phyloP scores from a whole-genome alignment of 257 asterid species.

The Cordia subcordata region DNA sequence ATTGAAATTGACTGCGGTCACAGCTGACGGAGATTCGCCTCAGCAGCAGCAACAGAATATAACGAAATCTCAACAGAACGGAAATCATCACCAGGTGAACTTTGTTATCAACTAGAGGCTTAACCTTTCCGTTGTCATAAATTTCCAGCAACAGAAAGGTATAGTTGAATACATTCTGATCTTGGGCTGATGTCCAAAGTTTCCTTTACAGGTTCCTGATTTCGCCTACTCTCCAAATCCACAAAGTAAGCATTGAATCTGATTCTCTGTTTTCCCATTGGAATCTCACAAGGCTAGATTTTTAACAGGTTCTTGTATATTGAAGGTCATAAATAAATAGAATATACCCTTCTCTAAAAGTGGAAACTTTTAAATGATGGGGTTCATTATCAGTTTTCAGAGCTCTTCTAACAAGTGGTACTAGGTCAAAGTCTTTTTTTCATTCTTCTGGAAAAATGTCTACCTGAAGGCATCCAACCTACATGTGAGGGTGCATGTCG shows the following conservation, averaged over 20 bases:
- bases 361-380: too few species aligned
- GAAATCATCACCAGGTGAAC: slow-evolving; percentile 76
- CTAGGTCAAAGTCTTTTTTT: too few species aligned
- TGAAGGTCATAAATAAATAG: background rate
- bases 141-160: background rate
- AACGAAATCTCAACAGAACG: slow-evolving; percentile 59
- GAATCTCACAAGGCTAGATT: background rate
- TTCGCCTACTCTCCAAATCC: slow-evolving; percentile 82
- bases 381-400: too few species aligned
- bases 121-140: slow-evolving; percentile 19
- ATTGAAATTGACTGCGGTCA: slow-evolving; percentile 37
- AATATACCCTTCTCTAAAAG: too few species aligned
- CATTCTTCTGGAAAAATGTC: too few species aligned
- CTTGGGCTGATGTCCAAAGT: background rate
- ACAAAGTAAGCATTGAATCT: slow-evolving; percentile 48
- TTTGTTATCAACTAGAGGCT: slow-evolving; percentile 8
- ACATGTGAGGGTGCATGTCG: too few species aligned
- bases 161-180: background rate
- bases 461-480: too few species aligned
- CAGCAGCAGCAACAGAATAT: slow-evolving; percentile 45
- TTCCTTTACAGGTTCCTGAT: slow-evolving; percentile 58
- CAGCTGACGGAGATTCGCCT: slow-evolving; percentile 98
- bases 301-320: background rate
- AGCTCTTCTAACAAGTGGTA: too few species aligned
- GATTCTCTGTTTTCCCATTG: slow-evolving; percentile 11